These are phyloP conservation scores for Tuber brumale DNA, from an alignment of 495 filamentous ascomycete species.

Conservation along the genomic window DNA sequence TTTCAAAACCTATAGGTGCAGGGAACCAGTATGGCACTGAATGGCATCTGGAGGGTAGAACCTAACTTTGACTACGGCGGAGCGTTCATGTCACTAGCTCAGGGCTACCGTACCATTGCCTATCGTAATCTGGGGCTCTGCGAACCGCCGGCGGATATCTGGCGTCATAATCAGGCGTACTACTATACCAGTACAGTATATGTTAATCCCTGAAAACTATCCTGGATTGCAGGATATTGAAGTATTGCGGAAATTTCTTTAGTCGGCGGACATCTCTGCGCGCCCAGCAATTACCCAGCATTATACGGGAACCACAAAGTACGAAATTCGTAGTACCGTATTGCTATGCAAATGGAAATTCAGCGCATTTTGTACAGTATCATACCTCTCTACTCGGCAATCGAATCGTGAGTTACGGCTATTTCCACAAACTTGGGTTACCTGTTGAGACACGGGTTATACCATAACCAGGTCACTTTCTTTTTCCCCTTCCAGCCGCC, in stretches of 20 bases:
- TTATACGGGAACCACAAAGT: neutral
- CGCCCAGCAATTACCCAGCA: neutral
- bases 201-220: neutral
- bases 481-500: no score
- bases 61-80: neutral
- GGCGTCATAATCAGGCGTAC: neutral
- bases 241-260: neutral
- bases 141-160: neutral
- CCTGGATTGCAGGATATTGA: neutral
- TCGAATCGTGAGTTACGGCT: no score
- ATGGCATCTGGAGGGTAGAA: neutral
- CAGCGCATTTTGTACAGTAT: no score
- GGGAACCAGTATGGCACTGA: neutral
- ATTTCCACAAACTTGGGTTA: no score
- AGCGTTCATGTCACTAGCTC: neutral
- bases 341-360: no score
- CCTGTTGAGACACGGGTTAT: no score
- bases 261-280: neutral
- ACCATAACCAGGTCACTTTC: no score
- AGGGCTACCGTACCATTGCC: neutral
- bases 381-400: no score
- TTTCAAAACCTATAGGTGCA: neutral
- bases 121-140: neutral
- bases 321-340: no score
- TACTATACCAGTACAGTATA: no score